Base-by-base conservation (phyloP, 192 early-diverging fungal species). In the Dissophora globulifera region DNA sequence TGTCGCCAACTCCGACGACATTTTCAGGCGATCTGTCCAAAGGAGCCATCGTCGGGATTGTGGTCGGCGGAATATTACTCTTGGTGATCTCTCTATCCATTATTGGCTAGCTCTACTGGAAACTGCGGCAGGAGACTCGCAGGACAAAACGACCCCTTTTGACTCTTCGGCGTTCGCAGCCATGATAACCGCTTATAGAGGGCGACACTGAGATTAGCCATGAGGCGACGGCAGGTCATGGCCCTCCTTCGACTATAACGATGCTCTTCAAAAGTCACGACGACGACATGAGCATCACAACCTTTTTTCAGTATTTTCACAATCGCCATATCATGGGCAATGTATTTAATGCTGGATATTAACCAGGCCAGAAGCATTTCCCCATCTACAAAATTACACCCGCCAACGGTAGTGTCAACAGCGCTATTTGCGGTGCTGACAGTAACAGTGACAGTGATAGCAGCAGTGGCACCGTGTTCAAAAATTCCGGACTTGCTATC, bases 41-140 rank as follows among this genome's bases (percentile, higher is more conserved):
- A 7, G 58, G 45, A 6, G 64, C 42, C 12, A 43, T 67, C 38
- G 33, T 61, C 15, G 64, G 51, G 13, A 76, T 76, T 19, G 40
- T 31, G 13, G 27, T 43, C 1, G 58, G 42, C 5, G 19, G 57
- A 31, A 0, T 58, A 15, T 33, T 75, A 2, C 19, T 75, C 2
- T 7, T 31, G 8, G 20, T 57, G 8, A 23, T 51, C 5, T 27
- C 54, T 9, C 29, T 25, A 6, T 19, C 26, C 13, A 17, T 30
- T n/a, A 20, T 59, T 1, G 43, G n/a, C 5, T 17, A 6, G 5
- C 17, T n/a, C 5, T n/a, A n/a, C n/a, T n/a, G n/a, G 43, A 45
- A 45, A 45, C 9, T 6, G 35, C 35, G 13, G 35, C 43, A 17
- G 4, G 9, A n/a, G 43, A 45, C 2, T n/a, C 26, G 19, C 26